Percentiles rank a stretch among this genome's conserved stretches.
phyloP scores from a whole-genome alignment of 148 eudicot species.

The Cornus kousa region DNA sequence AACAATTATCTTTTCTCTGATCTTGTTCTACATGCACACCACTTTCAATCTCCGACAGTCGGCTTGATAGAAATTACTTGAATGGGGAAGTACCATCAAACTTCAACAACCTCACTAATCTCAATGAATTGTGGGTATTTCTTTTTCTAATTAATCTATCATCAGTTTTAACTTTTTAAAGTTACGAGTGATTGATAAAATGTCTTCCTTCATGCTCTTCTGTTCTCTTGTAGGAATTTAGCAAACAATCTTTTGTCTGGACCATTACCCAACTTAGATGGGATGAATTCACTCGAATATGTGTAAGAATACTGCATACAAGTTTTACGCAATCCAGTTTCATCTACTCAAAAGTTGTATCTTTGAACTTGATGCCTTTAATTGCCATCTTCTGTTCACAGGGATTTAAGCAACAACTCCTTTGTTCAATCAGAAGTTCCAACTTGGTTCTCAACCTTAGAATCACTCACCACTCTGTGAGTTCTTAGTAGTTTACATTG shows the following conservation, averaged over 20 bases:
- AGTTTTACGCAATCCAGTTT: not conserved
- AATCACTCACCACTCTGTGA: conserved; percentile 82
- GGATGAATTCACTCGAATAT: conserved; percentile 67
- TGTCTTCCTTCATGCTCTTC: not conserved
- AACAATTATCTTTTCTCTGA: not conserved
- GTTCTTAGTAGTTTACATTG: conserved; percentile 18
- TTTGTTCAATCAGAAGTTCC: conserved; percentile 70
- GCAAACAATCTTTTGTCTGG: conserved; percentile 71
- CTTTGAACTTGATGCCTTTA: not conserved
- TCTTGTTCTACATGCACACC: not conserved
- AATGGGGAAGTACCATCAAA: conserved; percentile 60
- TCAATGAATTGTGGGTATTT: conserved; percentile 66
- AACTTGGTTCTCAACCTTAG: conserved; percentile 71
- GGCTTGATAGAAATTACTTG: conserved; percentile 76
- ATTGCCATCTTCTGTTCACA: conserved; percentile 20
- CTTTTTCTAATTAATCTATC: not conserved
- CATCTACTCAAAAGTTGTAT: not conserved
- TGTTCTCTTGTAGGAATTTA: conserved; percentile 50
- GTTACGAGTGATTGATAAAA: not conserved
- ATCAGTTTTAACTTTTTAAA: not conserved
- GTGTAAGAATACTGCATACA: conserved; percentile 51
- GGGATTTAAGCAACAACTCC: conserved; percentile 88
- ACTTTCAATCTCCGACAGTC: conserved; percentile 39
- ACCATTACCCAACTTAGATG: conserved; percentile 63
- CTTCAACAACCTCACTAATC: conserved; percentile 72